Percentiles rank a stretch among this genome's conserved stretches.
phyloP scores from a whole-genome alignment of 140 eudicot species.

The Ambrosia hybrid region DNA sequence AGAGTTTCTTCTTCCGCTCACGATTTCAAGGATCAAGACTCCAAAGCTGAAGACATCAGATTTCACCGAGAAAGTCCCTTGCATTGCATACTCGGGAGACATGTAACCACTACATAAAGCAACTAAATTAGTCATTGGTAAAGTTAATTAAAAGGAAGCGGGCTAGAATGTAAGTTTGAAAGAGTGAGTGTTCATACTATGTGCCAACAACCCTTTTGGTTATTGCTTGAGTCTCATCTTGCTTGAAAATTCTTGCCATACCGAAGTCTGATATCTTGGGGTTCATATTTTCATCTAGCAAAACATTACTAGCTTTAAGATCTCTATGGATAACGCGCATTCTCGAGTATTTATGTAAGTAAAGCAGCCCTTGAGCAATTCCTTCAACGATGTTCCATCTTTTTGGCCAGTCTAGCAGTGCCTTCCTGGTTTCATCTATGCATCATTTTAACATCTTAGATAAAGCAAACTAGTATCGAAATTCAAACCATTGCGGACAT shows the following conservation, averaged over 20 bases:
- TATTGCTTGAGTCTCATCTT: conserved; percentile 41
- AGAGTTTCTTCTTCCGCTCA: conserved; percentile 39
- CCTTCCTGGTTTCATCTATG: conserved; percentile 22
- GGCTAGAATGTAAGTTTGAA: not conserved
- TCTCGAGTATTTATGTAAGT: not conserved
- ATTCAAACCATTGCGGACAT: not conserved
- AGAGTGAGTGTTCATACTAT: conserved; percentile 31
- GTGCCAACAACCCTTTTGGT: conserved; percentile 54
- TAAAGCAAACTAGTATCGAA: not conserved
- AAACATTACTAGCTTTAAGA: conserved; percentile 38
- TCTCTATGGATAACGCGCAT: conserved; percentile 21
- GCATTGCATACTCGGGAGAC: conserved; percentile 49
- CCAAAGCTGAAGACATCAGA: conserved; percentile 48
- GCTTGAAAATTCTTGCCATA: conserved; percentile 49
- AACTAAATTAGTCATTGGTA: not conserved
- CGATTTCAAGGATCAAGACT: conserved; percentile 35
- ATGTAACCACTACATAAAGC: conserved; percentile 39
- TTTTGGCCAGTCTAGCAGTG: conserved; percentile 40
- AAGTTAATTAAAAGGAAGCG: not conserved
- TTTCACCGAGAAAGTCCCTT: conserved; percentile 36
- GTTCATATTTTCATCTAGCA: conserved; percentile 45
- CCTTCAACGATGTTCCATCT: conserved; percentile 43
- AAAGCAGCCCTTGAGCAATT: not conserved
- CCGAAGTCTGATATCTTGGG: conserved; percentile 61
- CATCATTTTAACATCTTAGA: not conserved